Evolutionary conservation across 2,329 filamentous ascomycete genomes (phyloP), one percentile per base, ranked within the genome.

Genomic region (Alternaria hordeiaustralica): DNA sequence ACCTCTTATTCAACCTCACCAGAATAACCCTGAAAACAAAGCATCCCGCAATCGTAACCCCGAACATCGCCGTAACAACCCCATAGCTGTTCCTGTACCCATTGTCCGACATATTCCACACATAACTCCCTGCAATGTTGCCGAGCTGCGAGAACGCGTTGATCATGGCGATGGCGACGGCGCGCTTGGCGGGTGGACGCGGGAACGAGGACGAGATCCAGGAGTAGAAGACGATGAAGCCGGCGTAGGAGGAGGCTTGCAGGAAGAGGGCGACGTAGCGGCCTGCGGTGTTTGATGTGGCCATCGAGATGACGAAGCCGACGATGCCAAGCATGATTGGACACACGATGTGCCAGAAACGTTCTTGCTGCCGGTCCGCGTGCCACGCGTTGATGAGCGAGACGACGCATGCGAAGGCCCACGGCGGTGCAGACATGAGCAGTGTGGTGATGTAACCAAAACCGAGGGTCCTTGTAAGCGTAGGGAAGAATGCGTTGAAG

Each of bases 1-100:
- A 65, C 64, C 73, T 65, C 75, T 75, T 77, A 26, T 79, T 79
- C 49, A 78, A 44, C 2, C 64, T 57, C 25, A 72, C 49, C 30
- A 79, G 36, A 25, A 79, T 72, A 3, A 73, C 12, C 62, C 65
- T 74, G 59, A 79, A 78, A 11, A 74, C 57, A 21, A 64, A 74
- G 62, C 84, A 88, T 6, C 87, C 87, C 0, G 82, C 36, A 30
- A 88, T 84, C 0, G 88, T 87, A 44, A 88, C 69, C 4, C 86
- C 87, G 71, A 89, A 90, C 88, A 90, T 90, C 71, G 87, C 82
- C 13, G 86, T 84, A 6, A 90, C 88, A 60, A 90, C 88, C 5
- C 87, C 88, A 70, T 90, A 90, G 64, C 87, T 89, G 80, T 87
- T 85, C 66, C 88, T 84, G 81, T 84, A 90, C 0, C 88, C 88